Base-by-base conservation (phyloP, 345 rosid genomes). In the Gossypium mustelinum region DNA sequence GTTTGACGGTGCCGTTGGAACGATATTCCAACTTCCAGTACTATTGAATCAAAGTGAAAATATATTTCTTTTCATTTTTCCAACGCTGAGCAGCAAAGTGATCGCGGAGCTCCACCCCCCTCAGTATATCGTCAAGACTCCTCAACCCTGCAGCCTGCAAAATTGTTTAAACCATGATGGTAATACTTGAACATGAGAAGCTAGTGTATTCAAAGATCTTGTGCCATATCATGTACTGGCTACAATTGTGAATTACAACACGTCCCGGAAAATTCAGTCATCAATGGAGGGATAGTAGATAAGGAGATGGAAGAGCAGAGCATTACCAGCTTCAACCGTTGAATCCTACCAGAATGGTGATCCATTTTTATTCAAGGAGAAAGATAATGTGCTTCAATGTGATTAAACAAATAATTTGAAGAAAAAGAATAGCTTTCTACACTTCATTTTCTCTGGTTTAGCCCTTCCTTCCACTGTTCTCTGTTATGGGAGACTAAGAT, bases 1-100 rank as follows among this genome's bases (percentile, higher is more conserved):
- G 97, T 74, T 89, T 97, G 6, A 87, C 94, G 27, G 98, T 94
- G 44, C 97, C 97, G 76, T 62, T 87, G 85, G 66, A 25, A 34
- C 41, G 7, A 34, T 34, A 34, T 34, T 34, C 41, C 7, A 34
- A 34, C 41, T 34, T 34, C 0, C 41, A 34, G 41, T 34, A 34
- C 41, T 5, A 34, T 34, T 34, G 41, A 34, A 34, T 34, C 41
- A 5, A 34, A 34, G 41, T 34, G 41, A 34, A 27, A 27, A 34
- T 34, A 5, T 34, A 1, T 34, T 34, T 34, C 7, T 34, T 34
- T 34, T 34, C 7, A 34, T 34, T 34, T 34, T 34, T 34, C 41
- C 41, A 1, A 34, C 41, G 6, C 41, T 5, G 41, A 34, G 41
- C 7, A 34, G 41, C 55, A 86, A 85, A 77, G 73, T 89, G 18